Conservation (phyloP, 192 early-diverging fungal species). For the Backusella circina region DNA sequence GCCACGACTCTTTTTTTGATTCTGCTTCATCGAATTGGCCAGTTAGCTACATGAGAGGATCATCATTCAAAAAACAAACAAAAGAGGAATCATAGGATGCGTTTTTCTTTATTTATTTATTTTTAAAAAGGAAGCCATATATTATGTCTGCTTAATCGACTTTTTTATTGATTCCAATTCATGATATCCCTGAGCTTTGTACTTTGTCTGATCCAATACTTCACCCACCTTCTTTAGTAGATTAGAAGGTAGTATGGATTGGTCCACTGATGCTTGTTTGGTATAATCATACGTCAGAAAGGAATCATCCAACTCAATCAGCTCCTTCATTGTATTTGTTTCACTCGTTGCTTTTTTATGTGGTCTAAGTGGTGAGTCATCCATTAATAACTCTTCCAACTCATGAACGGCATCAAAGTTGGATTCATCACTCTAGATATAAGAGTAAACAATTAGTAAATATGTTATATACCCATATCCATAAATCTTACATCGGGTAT, state of each 20-base stretch:
- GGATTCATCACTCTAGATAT: constrained; percentile 63
- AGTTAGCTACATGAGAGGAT: too few species aligned
- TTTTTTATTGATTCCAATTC: neutral
- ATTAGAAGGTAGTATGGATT: neutral
- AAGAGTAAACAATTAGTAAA: neutral
- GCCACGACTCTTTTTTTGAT: too few species aligned
- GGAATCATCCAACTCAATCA: constrained; percentile 70
- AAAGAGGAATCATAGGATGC: too few species aligned
- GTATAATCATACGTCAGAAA: constrained; percentile 68
- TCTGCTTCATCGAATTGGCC: too few species aligned
- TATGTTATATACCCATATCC: neutral
- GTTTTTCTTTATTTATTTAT: too few species aligned
- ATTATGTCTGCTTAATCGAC: neutral
- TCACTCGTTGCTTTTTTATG: constrained; percentile 54
- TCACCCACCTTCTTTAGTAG: neutral
- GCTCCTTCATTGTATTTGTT: constrained; percentile 39
- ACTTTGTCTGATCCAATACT: neutral
- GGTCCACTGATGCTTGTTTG: constrained; percentile 27
- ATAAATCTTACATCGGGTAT: constrained; percentile 22
- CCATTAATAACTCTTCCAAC: constrained; percentile 90
- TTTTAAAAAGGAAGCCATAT: neutral
- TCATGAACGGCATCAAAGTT: constrained; percentile 97
- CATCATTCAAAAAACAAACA: too few species aligned
- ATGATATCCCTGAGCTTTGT: constrained; percentile 5
- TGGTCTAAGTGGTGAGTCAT: constrained; percentile 89